Base-by-base conservation (phyloP, 805 yeast species). In the Spathaspora arborariae region DNA sequence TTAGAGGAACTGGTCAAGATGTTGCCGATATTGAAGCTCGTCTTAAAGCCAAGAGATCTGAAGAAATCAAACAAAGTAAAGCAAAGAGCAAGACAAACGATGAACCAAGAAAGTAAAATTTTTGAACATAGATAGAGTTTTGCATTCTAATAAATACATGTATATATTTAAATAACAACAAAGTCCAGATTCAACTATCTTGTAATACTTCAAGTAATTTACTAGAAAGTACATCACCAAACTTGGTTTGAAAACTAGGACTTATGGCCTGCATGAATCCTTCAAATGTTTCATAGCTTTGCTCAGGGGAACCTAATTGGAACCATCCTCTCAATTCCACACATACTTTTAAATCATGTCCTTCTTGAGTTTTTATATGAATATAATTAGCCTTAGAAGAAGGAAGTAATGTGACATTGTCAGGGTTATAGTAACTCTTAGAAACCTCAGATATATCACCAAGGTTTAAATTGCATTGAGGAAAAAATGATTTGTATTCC, bases 1-100 rank as follows among this genome's bases (percentile, higher is more conserved):
- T 94, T 60, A 85, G 97, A 71, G 85, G 79, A 65, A 8, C 45
- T n/a, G 82, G 80, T 60, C 69, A 82, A 64, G 96, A 88, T 65
- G 91, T 84, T 42, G 84, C 82, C 52, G 90, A 85, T 61, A 64
- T 85, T 50, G 87, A 81, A 57, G 64, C 56, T 6, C 60, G 61
- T 49, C 55, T 70, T 46, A 63, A 59, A 45, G 55, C 57, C 44
- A 55, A 30, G 35, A 30, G 35, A 30, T 10, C 35, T 30, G 35
- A 30, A 30, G 35, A 30, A 30, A 5, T 58, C 5, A 30, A 30
- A 15, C 35, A 30, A 30, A 30, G 18, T 7, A 13, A 30, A 13
- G 18, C 26, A 7, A 6, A 22, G 27, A 2, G 5, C n/a, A 30
- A 30, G n/a, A 30, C 35, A 30, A 3, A n/a, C n/a, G n/a, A n/a